Evolutionary conservation across 768 basidiomycete genomes (phyloP), one percentile per base, ranked within the genome.

Genomic region (Boletus subcaerulescens): DNA sequence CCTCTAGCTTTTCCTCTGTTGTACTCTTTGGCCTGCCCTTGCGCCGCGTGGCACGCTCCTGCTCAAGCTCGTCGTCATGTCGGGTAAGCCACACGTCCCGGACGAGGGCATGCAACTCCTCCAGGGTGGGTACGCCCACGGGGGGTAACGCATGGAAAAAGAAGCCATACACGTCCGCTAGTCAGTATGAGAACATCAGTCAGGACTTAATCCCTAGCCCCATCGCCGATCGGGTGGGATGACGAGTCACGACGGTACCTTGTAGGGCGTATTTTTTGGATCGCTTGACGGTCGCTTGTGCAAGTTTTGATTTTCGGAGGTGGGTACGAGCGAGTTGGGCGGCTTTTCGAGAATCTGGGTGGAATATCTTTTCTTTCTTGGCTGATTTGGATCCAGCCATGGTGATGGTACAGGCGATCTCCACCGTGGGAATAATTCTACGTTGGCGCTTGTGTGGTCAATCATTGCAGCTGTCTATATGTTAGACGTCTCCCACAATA

Each of bases 321-420:
- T 85, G 81, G 52, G 81, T 77, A 20, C 90, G 81, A 15, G 80
- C 75, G 14, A 91, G 76, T 64, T 92, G 90, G 13, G 78, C 83
- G 3, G 91, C 91, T 73, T 93, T 93, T 57, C 91, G 79, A 20
- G 91, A 93, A 45, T 86, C 77, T 5, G 91, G 91, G 66, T 93
- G 91, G 58, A 86, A 87, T 11, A 92, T 61, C 63, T 93, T 93
- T 65, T 90, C 89, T 71, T 84, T 89, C 69, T 84, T 89, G 42
- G 36, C 45, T 10, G 59, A 31, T 45, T 64, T 67, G 4, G 65
- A 54, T 48, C 53, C 47, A 0, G 45, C 54, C 57, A 58, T 53
- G 20, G 40, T 41, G 48, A 24, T 10, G 32, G 40, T 18, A 18
- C 14, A 14, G 12, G 33, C 12, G 12, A 35, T 35, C 5, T 13